A percentile compares a stretch with the other conserved stretches of the same genome.
phyloP scores from a whole-genome alignment of 2,329 filamentous ascomycete species.

The Fusarium nygamai region DNA sequence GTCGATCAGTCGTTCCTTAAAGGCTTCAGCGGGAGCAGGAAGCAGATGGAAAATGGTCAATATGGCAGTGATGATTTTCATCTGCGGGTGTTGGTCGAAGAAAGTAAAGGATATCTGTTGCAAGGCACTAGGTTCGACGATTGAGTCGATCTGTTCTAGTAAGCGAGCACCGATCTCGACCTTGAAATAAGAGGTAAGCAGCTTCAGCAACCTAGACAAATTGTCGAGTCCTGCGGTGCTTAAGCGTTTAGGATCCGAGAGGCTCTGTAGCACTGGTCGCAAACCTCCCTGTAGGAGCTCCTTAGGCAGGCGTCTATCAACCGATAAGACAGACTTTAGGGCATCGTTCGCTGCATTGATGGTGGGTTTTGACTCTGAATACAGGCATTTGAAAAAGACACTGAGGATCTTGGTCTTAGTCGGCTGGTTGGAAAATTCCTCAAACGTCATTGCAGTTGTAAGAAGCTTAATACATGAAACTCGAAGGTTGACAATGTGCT shows the following conservation, averaged over 20 bases:
- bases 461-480: conserved; percentile 94
- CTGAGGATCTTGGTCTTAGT: conserved; percentile 81
- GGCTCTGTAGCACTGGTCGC: conserved; percentile 92
- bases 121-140: conserved; percentile 81
- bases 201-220: conserved; percentile 84
- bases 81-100: conserved; percentile 89
- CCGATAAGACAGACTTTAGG: conserved; percentile 84
- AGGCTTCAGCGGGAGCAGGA: conserved; percentile 86
- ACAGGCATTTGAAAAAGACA: conserved; percentile 97
- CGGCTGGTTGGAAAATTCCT: conserved; percentile 83
- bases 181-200: conserved; percentile 98
- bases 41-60: conserved; percentile 98
- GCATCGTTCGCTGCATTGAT: conserved; percentile 94
- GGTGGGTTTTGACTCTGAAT: conserved; percentile 90
- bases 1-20: conserved; percentile 90
- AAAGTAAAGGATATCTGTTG: conserved; percentile 95
- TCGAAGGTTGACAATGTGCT: conserved; percentile 89
- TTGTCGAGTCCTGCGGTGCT: conserved; percentile 92
- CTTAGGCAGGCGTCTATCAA: conserved; percentile 92
- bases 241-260: conserved; percentile 91
- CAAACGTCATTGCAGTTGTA: conserved; percentile 91
- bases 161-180: conserved; percentile 94
- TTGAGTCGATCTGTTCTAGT: conserved; percentile 92
- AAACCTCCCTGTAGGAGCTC: conserved; percentile 94
- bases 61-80: conserved; percentile 95